Conservation (phyloP, 768 basidiomycete species). For the Lenzites betulinus region DNA sequence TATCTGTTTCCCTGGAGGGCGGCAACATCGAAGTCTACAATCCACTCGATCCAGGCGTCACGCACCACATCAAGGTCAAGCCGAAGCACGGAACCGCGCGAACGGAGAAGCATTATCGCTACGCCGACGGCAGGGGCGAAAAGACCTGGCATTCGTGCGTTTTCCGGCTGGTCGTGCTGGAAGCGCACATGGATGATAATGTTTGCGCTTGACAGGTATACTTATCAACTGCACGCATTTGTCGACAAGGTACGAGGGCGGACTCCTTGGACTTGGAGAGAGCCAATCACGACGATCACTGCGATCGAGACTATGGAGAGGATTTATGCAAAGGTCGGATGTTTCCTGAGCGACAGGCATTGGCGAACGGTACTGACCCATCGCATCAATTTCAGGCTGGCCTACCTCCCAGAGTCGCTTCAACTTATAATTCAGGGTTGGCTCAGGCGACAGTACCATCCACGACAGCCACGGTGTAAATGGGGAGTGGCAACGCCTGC, state of each 20-base stretch:
- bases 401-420: too few species aligned
- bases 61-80: slow-evolving; percentile 46
- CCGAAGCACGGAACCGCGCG: slow-evolving; percentile 27
- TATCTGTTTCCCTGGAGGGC: slow-evolving; percentile 35
- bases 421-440: too few species aligned
- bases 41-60: slow-evolving; percentile 44
- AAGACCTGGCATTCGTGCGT: slow-evolving; percentile 48
- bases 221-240: slow-evolving; percentile 59
- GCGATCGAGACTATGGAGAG: slow-evolving; percentile 17
- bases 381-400: too few species aligned
- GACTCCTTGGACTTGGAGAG: slow-evolving; percentile 42
- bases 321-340: slow-evolving; percentile 19
- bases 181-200: background rate
- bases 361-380: too few species aligned
- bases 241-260: slow-evolving; percentile 51
- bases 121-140: slow-evolving; percentile 40
- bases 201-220: slow-evolving; percentile 35
- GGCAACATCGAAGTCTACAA: slow-evolving; percentile 42
- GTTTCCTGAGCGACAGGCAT: too few species aligned
- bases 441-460: too few species aligned
- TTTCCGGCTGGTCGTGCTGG: background rate
- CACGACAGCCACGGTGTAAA: too few species aligned
- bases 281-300: slow-evolving; percentile 2
- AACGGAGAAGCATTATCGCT: slow-evolving; percentile 46
- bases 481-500: too few species aligned